Conservation (phyloP, 306 rosid genomes). For the Luffa acutangula region DNA sequence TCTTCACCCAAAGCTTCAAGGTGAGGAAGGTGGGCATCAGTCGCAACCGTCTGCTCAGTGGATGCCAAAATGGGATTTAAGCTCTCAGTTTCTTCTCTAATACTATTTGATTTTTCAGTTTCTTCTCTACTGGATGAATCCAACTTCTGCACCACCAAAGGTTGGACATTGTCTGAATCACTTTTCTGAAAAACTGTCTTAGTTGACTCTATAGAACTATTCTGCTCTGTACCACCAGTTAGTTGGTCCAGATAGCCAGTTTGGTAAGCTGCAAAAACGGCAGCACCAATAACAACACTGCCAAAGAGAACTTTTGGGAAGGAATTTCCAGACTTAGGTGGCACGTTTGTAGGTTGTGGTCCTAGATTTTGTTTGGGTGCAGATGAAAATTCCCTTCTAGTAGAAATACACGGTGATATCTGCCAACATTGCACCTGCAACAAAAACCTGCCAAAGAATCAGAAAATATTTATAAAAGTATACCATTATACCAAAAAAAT, state of each 20-base stretch:
- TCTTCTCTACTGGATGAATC: slow-evolving; percentile 32
- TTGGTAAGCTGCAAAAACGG: slow-evolving; percentile 54
- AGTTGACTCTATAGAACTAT: slow-evolving; percentile 19
- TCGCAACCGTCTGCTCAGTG: slow-evolving; percentile 38
- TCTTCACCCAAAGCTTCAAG: slow-evolving; percentile 29
- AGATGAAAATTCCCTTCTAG: slow-evolving; percentile 49
- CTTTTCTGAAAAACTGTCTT: slow-evolving; percentile 21
- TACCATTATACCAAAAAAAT: background rate
- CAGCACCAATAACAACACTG: slow-evolving; percentile 56
- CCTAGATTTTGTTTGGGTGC: slow-evolving; percentile 24
- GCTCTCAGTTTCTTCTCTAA: slow-evolving; percentile 6
- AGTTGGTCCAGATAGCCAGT: slow-evolving; percentile 54
- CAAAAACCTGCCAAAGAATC: slow-evolving; percentile 4
- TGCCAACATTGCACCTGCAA: slow-evolving; percentile 26
- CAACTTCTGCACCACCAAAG: slow-evolving; percentile 24
- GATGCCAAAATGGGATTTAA: slow-evolving; percentile 21
- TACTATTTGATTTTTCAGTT: background rate
- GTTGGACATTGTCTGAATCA: slow-evolving; percentile 25
- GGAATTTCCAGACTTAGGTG: slow-evolving; percentile 35
- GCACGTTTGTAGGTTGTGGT: slow-evolving; percentile 37
- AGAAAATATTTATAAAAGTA: background rate
- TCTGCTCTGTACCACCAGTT: slow-evolving; percentile 31
- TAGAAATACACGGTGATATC: slow-evolving; percentile 36
- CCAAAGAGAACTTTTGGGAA: slow-evolving; percentile 45
- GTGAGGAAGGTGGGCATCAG: slow-evolving; percentile 22